Percentiles rank a stretch among this genome's conserved stretches.
These are phyloP conservation scores for Globisporangium perplexum DNA, from an alignment of 352 stramenopile genomes.

Conservation along the genomic window DNA sequence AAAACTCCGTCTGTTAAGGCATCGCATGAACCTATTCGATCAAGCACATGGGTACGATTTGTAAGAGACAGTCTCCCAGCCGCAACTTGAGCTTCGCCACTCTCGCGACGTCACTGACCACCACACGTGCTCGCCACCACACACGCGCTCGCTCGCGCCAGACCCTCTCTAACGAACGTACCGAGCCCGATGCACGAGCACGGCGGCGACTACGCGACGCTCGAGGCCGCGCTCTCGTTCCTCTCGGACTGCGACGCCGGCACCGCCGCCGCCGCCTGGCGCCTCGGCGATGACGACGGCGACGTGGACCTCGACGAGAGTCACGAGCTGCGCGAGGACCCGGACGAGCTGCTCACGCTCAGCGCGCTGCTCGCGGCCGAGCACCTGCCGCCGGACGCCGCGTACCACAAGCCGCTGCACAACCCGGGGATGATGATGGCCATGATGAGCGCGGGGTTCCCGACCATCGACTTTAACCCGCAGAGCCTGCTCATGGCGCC, in stretches of 20 bases:
- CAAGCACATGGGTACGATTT: no score
- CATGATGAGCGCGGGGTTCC: conserved; percentile 14
- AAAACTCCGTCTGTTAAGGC: no score
- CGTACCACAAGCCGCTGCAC: conserved; percentile 9
- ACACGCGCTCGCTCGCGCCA: background rate
- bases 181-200: background rate
- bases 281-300: conserved; percentile 26
- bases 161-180: background rate
- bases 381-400: conserved; percentile 2
- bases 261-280: conserved; percentile 25
- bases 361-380: conserved; percentile 10
- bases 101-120: background rate
- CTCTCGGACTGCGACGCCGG: conserved; percentile 26
- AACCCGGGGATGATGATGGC: conserved; percentile 15
- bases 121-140: no score
- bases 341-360: conserved; percentile 3
- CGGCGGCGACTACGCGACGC: conserved; percentile 6
- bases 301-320: conserved; percentile 16
- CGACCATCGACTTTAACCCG: conserved; percentile 11
- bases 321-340: conserved; percentile 3
- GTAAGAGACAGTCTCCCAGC: no score
- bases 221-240: conserved; percentile 34
- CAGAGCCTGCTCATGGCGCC: conserved; percentile 10
- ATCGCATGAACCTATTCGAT: no score
- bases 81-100: no score